Evolutionary conservation across 2,329 filamentous ascomycete genomes (phyloP), one percentile per base, ranked within the genome.

Genomic region (Nemania sp.): DNA sequence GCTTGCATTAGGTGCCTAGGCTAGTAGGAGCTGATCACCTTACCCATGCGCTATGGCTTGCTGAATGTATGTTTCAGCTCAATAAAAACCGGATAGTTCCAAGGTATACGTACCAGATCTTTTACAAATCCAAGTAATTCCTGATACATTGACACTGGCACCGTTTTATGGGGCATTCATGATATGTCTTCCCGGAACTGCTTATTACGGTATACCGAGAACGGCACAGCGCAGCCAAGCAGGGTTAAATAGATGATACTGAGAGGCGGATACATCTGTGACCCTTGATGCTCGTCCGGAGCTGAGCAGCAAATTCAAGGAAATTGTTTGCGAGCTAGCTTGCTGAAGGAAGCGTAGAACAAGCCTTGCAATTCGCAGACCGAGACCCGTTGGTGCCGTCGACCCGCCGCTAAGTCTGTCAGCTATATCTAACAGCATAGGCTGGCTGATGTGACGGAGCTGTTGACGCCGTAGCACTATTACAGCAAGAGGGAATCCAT

Each of bases 281-380:
- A 45, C 49, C 46, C n/a, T 53, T 21, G 49, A 32, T 45, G 9
- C 10, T 40, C 45, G 20, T 45, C 35, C 17, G 20, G 12, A 18
- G 25, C 17, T 34, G 29, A 45, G 54, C 39, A 15, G 35, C 11
- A 29, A 20, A 54, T 37, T 17, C 5, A 49, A 20, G 60, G 61
- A 54, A 60, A 55, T 2, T 57, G 40, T 60, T 57, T 57, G 61
- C 61, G 57, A 63, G 17, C 34, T 46, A 42, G 21, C 32, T 49
- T 17, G 57, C 25, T 51, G 29, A 32, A 51, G n/a, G 20, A 34
- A 60, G 21, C 40, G 25, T 3, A 29, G 25, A 53, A 39, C 32
- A 9, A 46, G 53, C 54, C 53, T 47, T 63, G 49, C 43, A 18
- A 46, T 57, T 13, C 32, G 37, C 49, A 34, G 46, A 49, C 18